phyloP scores from a whole-genome alignment of 1,284 basidiomycete species.

The Irpex sp. region DNA sequence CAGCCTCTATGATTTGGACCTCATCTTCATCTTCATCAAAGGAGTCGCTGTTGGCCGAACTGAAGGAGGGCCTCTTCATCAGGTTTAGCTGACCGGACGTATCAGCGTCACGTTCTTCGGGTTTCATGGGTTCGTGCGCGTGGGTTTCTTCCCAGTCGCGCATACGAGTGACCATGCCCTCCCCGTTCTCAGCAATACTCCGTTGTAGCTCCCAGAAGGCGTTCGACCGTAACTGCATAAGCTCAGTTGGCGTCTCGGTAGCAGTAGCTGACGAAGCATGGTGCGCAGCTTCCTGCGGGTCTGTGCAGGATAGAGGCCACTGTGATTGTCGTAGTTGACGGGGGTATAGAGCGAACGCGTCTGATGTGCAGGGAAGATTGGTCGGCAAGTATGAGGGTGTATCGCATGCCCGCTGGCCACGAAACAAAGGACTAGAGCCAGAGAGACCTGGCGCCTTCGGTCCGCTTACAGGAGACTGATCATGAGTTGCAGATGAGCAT shows the following conservation, averaged over 20 bases:
- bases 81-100: not conserved
- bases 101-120: not conserved
- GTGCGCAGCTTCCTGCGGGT: conserved; percentile 5
- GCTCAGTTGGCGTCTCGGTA: conserved; percentile 27
- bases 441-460: conserved; percentile 8
- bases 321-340: conserved; percentile 8
- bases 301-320: not conserved
- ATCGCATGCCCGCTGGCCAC: conserved; percentile 19
- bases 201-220: conserved; percentile 63
- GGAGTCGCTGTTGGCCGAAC: conserved; percentile 12
- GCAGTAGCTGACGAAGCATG: conserved; percentile 3
- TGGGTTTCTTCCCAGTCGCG: conserved; percentile 51
- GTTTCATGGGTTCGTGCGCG: not conserved
- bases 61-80: not conserved
- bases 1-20: conserved; percentile 42
- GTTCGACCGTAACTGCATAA: conserved; percentile 48
- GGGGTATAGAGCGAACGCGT: conserved; percentile 55
- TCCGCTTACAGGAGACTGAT: conserved; percentile 6
- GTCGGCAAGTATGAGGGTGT: conserved; percentile 25
- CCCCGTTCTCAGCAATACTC: conserved; percentile 58
- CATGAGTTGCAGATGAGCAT: too few species aligned
- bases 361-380: conserved; percentile 50
- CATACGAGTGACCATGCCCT: conserved; percentile 69
- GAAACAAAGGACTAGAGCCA: conserved; percentile 16
- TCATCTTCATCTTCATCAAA: conserved; percentile 51